Evolutionary conservation across 306 rosid genomes (phyloP).

Genomic region (Cercis canadensis): DNA sequence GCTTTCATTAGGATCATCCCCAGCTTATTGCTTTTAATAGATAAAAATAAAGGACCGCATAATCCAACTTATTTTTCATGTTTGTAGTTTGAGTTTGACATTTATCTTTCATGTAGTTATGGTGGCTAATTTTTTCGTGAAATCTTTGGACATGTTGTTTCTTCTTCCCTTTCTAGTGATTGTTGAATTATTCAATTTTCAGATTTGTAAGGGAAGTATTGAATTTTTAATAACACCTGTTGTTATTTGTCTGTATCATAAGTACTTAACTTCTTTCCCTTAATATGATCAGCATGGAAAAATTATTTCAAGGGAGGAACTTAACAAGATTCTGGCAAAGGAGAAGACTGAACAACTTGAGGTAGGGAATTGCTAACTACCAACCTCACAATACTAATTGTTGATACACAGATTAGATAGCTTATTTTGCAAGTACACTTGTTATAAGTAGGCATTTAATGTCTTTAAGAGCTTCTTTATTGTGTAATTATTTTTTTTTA

Average conservation of each 20-base stretch:
- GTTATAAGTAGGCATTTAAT: neutral
- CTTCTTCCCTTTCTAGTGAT: neutral
- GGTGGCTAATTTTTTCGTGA: constrained; percentile 19
- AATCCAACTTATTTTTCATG: constrained; percentile 4
- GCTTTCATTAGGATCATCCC: constrained; percentile 12
- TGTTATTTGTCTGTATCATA: constrained; percentile 20
- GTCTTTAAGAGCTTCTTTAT: constrained; percentile 14
- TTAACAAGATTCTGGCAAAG: constrained; percentile 66
- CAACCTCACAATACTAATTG: constrained; percentile 11
- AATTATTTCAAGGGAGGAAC: constrained; percentile 87
- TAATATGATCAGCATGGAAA: constrained; percentile 74
- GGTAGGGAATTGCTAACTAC: constrained; percentile 53
- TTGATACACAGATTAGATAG: constrained; percentile 10
- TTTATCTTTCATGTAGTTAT: constrained; percentile 5
- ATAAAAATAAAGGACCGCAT: neutral
- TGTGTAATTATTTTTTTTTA: constrained; percentile 20
- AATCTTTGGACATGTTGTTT: constrained; percentile 19
- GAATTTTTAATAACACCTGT: constrained; percentile 12
- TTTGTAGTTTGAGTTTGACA: constrained; percentile 5
- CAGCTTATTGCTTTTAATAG: neutral
- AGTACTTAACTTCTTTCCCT: constrained; percentile 41
- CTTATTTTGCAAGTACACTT: neutral
- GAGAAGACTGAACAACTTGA: constrained; percentile 76
- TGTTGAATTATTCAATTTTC: constrained; percentile 23
- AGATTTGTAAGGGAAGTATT: neutral